These are phyloP conservation scores for Irpex sp. DNA, from an alignment of 1,284 basidiomycete genomes.

Conservation along the genomic window DNA sequence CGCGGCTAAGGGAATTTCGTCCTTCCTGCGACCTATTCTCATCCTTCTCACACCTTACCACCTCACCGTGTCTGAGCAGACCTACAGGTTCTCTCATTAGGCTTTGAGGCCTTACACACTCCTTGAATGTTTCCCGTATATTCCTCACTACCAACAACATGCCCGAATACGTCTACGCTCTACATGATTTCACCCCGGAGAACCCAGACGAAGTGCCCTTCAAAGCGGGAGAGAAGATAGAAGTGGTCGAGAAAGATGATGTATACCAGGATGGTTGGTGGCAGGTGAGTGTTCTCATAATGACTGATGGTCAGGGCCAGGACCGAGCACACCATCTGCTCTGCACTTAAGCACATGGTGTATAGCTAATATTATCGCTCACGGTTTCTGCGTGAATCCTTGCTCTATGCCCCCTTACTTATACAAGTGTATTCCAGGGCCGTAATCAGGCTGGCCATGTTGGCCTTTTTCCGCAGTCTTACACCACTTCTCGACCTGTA, in stretches of 20 bases:
- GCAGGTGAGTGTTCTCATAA: conserved; percentile 63
- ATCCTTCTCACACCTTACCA: neutral
- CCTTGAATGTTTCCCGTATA: conserved; percentile 2
- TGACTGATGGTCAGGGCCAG: conserved; percentile 7
- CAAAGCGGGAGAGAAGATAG: conserved; percentile 82
- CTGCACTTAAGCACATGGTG: too few relatives aligned
- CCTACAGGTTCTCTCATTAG: neutral
- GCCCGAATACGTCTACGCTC: conserved; percentile 68
- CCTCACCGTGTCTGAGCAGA: neutral
- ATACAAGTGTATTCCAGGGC: conserved; percentile 50
- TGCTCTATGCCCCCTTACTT: neutral
- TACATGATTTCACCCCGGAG: conserved; percentile 88
- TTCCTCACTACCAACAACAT: conserved; percentile 21
- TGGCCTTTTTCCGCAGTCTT: conserved; percentile 91
- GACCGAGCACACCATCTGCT: neutral
- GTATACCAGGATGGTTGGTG: conserved; percentile 98
- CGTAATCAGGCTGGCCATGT: conserved; percentile 78
- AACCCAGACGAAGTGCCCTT: conserved; percentile 94
- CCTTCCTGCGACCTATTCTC: neutral
- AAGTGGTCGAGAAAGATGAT: conserved; percentile 92
- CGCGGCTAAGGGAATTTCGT: neutral
- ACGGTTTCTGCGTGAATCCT: neutral
- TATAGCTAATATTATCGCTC: too few relatives aligned
- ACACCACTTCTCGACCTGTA: conserved; percentile 70
- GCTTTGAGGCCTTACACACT: neutral